Evolutionary conservation across 768 basidiomycete genomes (phyloP).

Genomic region (Pilatotrama ljubarskyi): DNA sequence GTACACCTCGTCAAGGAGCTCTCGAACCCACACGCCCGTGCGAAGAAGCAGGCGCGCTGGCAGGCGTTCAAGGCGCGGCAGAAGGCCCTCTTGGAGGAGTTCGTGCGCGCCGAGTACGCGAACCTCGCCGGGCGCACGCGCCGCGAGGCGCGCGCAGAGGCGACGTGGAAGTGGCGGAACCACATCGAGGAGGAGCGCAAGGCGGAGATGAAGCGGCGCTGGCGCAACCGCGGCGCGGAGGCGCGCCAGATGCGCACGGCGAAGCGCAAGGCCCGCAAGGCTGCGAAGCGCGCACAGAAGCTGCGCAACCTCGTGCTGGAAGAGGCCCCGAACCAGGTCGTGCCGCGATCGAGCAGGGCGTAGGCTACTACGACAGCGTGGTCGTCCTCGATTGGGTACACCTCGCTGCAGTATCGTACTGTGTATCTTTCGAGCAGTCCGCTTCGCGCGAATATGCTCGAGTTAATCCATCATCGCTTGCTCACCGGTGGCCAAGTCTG

Average conservation of each 20-base stretch:
- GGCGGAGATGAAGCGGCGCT: constrained; percentile 59
- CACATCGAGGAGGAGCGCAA: constrained; percentile 57
- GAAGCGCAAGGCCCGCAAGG: constrained; percentile 32
- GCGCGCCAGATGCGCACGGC: constrained; percentile 26
- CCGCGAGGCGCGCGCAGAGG: constrained; percentile 70
- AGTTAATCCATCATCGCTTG: constrained; percentile 11
- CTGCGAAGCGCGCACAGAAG: constrained; percentile 28
- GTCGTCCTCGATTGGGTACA: background rate
- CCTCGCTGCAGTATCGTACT: background rate
- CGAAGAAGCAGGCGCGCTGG: constrained; percentile 81
- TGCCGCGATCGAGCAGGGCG: constrained; percentile 23
- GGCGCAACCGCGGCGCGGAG: constrained; percentile 41
- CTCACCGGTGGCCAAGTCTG: background rate
- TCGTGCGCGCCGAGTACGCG: constrained; percentile 47
- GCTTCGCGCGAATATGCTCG: background rate
- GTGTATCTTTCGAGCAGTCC: background rate
- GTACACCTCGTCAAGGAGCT: constrained; percentile 66
- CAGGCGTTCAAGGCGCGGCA: constrained; percentile 52
- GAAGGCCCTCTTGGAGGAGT: constrained; percentile 51
- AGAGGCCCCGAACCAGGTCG: constrained; percentile 33
- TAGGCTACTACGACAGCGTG: background rate
- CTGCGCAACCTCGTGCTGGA: constrained; percentile 33
- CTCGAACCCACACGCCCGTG: constrained; percentile 78
- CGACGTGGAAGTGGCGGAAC: constrained; percentile 71
- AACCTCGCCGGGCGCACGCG: constrained; percentile 59